A percentile compares a stretch with the other conserved stretches of the same genome.
These are phyloP conservation scores for Phaeotremella fagi DNA, from an alignment of 768 basidiomycete genomes.

Conservation along the genomic window DNA sequence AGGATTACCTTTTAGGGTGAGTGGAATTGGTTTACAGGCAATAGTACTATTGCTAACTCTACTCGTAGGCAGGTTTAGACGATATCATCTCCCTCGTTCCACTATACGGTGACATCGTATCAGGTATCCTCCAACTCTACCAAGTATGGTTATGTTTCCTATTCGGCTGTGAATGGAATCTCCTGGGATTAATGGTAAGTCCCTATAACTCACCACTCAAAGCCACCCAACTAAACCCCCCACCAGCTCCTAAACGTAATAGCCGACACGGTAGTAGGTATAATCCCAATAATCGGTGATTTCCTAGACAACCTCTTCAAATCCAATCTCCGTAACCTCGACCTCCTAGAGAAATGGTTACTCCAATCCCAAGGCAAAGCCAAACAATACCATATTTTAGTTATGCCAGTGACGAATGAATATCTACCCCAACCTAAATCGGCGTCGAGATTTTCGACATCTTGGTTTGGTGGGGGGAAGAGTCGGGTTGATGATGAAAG, in stretches of 20 bases:
- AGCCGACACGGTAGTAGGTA: slow-evolving; percentile 41
- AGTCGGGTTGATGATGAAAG: slow-evolving; percentile 21
- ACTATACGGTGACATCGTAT: slow-evolving; percentile 45
- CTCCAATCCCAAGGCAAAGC: slow-evolving; percentile 13
- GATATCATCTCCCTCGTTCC: slow-evolving; percentile 47
- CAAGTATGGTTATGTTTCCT: slow-evolving; percentile 46
- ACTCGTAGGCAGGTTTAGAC: slow-evolving; percentile 43
- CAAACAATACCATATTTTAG: slow-evolving; percentile 38
- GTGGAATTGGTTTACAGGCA: slow-evolving; percentile 1
- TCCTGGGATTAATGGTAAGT: slow-evolving; percentile 43
- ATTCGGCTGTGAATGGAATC: slow-evolving; percentile 32
- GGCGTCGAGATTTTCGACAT: slow-evolving; percentile 10
- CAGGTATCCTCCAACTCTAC: slow-evolving; percentile 45
- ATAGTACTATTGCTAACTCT: not conserved
- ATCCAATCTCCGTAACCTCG: slow-evolving; percentile 44
- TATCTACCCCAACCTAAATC: slow-evolving; percentile 32
- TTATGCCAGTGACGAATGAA: slow-evolving; percentile 45
- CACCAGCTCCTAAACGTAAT: slow-evolving; percentile 37
- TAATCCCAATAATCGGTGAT: slow-evolving; percentile 47
- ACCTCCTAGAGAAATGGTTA: slow-evolving; percentile 39
- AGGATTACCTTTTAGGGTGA: slow-evolving; percentile 46
- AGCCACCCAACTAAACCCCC: no score
- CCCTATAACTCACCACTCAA: not conserved
- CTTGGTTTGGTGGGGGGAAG: slow-evolving; percentile 27
- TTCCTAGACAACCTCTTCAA: slow-evolving; percentile 49